Evolutionary conservation across 2,329 filamentous ascomycete genomes (phyloP).

Genomic region (Seiridium cupressi): DNA sequence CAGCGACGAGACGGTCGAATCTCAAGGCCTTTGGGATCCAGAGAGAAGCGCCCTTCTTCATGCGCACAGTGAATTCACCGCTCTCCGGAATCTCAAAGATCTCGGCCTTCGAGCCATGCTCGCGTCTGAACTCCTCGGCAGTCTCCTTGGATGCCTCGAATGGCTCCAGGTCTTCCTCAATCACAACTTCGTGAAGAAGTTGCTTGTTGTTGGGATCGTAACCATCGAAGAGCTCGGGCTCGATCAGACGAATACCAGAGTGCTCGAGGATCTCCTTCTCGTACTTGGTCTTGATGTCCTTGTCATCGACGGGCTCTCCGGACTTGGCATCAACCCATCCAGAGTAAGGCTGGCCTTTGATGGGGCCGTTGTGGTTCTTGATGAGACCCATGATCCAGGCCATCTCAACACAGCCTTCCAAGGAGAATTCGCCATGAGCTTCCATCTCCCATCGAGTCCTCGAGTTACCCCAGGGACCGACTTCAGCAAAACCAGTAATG

Average conservation of each 20-base stretch:
- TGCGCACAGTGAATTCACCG: constrained; percentile 88
- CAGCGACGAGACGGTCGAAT: constrained; percentile 95
- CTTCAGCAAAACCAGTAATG: constrained; percentile 92
- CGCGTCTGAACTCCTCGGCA: constrained; percentile 92
- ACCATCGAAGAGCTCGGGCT: constrained; percentile 93
- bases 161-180: constrained; percentile 93
- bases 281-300: constrained; percentile 96
- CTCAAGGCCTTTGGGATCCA: constrained; percentile 96
- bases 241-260: constrained; percentile 94
- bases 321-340: constrained; percentile 96
- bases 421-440: constrained; percentile 90
- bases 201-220: constrained; percentile 99
- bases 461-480: constrained; percentile 98
- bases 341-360: constrained; percentile 95
- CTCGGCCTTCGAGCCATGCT: constrained; percentile 97
- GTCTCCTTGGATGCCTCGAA: constrained; percentile 98
- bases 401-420: constrained; percentile 98
- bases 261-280: constrained; percentile 97
- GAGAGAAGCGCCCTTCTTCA: constrained; percentile 93
- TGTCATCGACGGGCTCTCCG: constrained; percentile 93
- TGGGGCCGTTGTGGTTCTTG: constrained; percentile 93
- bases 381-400: constrained; percentile 99
- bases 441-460: constrained; percentile 99
- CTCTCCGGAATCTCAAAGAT: constrained; percentile 93
- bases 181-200: constrained; percentile 94